phyloP scores from a whole-genome alignment of 441 rosid genomes.

The Croton setiger region DNA sequence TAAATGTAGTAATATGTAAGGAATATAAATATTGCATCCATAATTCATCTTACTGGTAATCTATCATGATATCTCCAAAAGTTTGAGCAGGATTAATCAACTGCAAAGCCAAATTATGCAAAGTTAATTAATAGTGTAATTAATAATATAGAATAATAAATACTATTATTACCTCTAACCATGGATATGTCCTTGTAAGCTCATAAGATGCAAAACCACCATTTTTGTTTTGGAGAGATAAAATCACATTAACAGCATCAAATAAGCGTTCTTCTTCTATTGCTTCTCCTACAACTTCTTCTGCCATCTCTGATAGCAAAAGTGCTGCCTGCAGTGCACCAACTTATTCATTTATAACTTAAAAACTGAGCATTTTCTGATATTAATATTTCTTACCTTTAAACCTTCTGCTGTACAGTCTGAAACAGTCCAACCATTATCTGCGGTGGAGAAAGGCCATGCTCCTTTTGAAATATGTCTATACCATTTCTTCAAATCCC shows the following conservation, averaged over 20 bases:
- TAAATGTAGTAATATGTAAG: no score
- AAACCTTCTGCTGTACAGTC: slow-evolving; percentile 62
- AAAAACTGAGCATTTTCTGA: no score
- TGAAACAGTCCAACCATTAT: slow-evolving; percentile 60
- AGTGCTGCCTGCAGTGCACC: slow-evolving; percentile 37
- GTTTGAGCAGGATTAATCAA: slow-evolving; percentile 58
- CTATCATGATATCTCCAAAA: slow-evolving; percentile 64
- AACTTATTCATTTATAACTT: no score
- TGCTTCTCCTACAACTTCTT: slow-evolving; percentile 41
- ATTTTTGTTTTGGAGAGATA: slow-evolving; percentile 57
- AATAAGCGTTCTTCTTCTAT: slow-evolving; percentile 30
- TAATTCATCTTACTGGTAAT: slow-evolving; percentile 52
- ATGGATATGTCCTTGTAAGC: slow-evolving; percentile 49
- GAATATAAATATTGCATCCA: no score
- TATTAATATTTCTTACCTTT: slow-evolving; percentile 29
- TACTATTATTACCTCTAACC: slow-evolving; percentile 57
- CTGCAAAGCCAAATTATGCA: slow-evolving; percentile 26
- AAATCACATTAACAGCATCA: slow-evolving; percentile 49
- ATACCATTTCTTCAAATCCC: slow-evolving; percentile 36
- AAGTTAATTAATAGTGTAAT: no score
- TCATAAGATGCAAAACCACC: slow-evolving; percentile 62
- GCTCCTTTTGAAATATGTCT: slow-evolving; percentile 59
- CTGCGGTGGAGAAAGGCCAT: slow-evolving; percentile 71
- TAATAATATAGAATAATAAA: not conserved
- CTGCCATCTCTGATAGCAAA: slow-evolving; percentile 38